phyloP scores from a whole-genome alignment of 2,329 filamentous ascomycete genomes.

The Ophiostoma ulmi region DNA sequence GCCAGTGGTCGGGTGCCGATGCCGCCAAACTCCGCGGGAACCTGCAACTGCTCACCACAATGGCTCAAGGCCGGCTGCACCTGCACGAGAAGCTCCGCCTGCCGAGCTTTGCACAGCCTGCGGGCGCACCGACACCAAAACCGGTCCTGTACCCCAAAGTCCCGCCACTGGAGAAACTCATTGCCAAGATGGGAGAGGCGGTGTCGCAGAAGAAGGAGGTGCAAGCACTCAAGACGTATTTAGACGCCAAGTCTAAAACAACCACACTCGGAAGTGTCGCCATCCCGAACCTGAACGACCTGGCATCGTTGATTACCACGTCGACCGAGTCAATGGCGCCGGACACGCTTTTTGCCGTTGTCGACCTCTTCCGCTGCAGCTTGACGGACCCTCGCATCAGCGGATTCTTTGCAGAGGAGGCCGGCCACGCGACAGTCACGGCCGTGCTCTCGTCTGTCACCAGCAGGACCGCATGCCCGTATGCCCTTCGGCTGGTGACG shows the following conservation, averaged over 20 bases:
- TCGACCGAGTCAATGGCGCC: slow-evolving; percentile 52
- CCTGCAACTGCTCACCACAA: slow-evolving; percentile 66
- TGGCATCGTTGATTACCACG: slow-evolving; percentile 57
- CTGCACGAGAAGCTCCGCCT: slow-evolving; percentile 67
- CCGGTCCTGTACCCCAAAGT: slow-evolving; percentile 71
- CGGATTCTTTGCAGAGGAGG: slow-evolving; percentile 76
- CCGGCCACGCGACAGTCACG: slow-evolving; percentile 56
- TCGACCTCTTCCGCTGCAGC: slow-evolving; percentile 78
- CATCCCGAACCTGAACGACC: slow-evolving; percentile 64
- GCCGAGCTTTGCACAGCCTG: slow-evolving; percentile 61
- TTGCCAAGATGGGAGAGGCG: slow-evolving; percentile 64
- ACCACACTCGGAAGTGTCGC: slow-evolving; percentile 55
- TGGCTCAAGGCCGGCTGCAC: slow-evolving; percentile 65
- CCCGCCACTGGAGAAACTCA: slow-evolving; percentile 76
- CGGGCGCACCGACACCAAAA: slow-evolving; percentile 38
- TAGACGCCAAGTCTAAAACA: slow-evolving; percentile 56
- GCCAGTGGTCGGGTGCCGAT: slow-evolving; percentile 77
- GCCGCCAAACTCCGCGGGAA: slow-evolving; percentile 63
- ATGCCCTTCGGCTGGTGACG: slow-evolving; percentile 76
- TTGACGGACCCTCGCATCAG: slow-evolving; percentile 74
- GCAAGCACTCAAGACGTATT: slow-evolving; percentile 61
- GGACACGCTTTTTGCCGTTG: slow-evolving; percentile 68
- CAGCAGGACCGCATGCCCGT: slow-evolving; percentile 57
- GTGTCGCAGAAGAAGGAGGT: slow-evolving; percentile 52
- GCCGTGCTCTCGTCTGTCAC: slow-evolving; percentile 58